Evolutionary conservation across 441 rosid genomes (phyloP).

Genomic region (Mallotus repandus): DNA sequence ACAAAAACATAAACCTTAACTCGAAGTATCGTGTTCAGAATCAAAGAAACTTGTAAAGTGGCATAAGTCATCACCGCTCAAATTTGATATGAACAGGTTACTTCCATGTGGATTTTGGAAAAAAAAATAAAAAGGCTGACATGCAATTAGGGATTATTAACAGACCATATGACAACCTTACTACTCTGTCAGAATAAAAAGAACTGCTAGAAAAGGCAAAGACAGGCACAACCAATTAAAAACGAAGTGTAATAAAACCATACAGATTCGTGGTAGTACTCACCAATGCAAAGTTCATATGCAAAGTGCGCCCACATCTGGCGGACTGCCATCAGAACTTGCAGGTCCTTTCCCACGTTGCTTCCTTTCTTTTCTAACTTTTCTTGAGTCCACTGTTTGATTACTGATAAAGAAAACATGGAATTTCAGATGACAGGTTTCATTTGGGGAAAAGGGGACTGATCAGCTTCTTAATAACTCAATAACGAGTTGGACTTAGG

Average conservation of each 20-base stretch:
- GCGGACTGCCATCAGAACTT: conserved; percentile 48
- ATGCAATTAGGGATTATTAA: not conserved
- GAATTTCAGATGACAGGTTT: conserved; percentile 13
- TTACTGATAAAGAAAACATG: conserved; percentile 36
- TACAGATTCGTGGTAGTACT: conserved; percentile 10
- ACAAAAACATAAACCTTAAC: not conserved
- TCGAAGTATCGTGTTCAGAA: not conserved
- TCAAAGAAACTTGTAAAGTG: not conserved
- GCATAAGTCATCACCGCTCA: not conserved
- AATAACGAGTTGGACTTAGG: not conserved
- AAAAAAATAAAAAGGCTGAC: not conserved
- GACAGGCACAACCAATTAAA: not conserved
- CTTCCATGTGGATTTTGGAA: not conserved
- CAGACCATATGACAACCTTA: not conserved
- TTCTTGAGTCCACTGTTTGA: conserved; percentile 53
- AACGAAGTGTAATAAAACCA: not conserved
- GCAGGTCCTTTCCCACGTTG: conserved; percentile 45
- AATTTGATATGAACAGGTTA: too few species aligned
- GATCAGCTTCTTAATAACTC: not conserved
- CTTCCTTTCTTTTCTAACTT: conserved; percentile 55
- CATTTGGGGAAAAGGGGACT: not conserved
- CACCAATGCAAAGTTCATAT: conserved; percentile 39
- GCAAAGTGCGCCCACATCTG: conserved; percentile 90
- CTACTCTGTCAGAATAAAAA: not conserved
- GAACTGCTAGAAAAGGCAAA: not conserved